Base-by-base conservation (phyloP, 768 basidiomycete species). In the Pleurotus pulmonarius region DNA sequence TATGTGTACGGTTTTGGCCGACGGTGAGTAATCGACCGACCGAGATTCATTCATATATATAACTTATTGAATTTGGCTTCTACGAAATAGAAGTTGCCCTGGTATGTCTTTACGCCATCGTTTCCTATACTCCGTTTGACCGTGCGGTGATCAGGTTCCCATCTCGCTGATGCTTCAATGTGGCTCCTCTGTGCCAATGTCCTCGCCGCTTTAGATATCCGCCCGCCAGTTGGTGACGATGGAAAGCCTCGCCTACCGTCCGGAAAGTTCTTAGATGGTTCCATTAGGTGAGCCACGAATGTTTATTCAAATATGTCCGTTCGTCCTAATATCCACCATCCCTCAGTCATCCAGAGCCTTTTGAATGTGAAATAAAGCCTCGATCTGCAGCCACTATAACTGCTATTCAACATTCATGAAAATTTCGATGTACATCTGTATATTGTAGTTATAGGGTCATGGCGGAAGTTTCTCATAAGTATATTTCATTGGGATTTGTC, bases 1-100 rank as follows among this genome's bases (percentile, higher is more conserved):
- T 65, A 84, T 51, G 83, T 81, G 62, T 90, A 87, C 68, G 87
- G 87, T 3, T 90, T 87, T 63, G 87, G 87, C 47, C 73, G 87
- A 69, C 80, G 87, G 79, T 77, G 56, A 59, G 77, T 69, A 18
- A 16, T 8, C 22, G 15, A 13, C 43, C 44, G 47, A 22, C 79
- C 79, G 20, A 29, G 9, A 29, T 2, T 11, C 29, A 8, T 8
- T 29, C 26, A 29, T 20, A 20, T 20, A 11, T 29, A 3, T 29
- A 29, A 29, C 29, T 34, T 8, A 11, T 34, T 11, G 29, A 9
- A 11, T 34, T 9, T 3, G 29, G 29, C 4, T 34, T 9, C 11
- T 34, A 0, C 8, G 9, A 34, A 34, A 34, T 34, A 34, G 29
- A 49, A 77, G 73, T 46, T 80, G 79, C 58, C 79, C 81, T 67